These are phyloP conservation scores for Mucor velutinosus DNA, from an alignment of 371 early-diverging fungal genomes.

Conservation along the genomic window DNA sequence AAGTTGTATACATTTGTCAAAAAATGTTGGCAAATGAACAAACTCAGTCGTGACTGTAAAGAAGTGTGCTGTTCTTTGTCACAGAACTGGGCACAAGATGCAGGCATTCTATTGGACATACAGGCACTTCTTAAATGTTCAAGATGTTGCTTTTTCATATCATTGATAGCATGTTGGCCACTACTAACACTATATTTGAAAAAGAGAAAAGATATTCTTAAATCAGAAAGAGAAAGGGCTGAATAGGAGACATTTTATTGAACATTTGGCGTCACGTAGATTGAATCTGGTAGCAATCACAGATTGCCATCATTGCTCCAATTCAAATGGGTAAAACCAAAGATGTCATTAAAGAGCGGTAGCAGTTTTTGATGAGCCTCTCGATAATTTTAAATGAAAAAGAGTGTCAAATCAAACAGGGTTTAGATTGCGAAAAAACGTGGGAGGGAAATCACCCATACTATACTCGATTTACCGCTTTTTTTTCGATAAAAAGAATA, in stretches of 20 bases:
- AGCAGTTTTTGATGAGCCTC: not conserved
- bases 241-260: not conserved
- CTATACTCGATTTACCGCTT: not conserved
- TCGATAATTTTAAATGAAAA: not conserved
- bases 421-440: not conserved
- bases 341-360: not conserved
- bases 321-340: not conserved
- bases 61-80: constrained; percentile 25
- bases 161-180: not conserved
- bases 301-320: not conserved
- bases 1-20: not conserved
- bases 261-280: not conserved
- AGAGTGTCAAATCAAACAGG: not conserved
- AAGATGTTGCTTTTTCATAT: not conserved
- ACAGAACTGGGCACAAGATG: constrained; percentile 11
- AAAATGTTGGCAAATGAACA: constrained; percentile 1
- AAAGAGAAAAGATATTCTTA: not conserved
- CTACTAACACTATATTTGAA: not conserved
- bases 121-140: constrained; percentile 4
- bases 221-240: not conserved
- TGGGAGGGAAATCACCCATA: not conserved
- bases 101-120: constrained; percentile 13
- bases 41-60: constrained; percentile 12
- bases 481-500: not conserved
- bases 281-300: not conserved